Percentiles rank a stretch among this genome's conserved stretches.
Evolutionary conservation across 345 rosid species (phyloP).

Genomic region (Raphanus sativus): DNA sequence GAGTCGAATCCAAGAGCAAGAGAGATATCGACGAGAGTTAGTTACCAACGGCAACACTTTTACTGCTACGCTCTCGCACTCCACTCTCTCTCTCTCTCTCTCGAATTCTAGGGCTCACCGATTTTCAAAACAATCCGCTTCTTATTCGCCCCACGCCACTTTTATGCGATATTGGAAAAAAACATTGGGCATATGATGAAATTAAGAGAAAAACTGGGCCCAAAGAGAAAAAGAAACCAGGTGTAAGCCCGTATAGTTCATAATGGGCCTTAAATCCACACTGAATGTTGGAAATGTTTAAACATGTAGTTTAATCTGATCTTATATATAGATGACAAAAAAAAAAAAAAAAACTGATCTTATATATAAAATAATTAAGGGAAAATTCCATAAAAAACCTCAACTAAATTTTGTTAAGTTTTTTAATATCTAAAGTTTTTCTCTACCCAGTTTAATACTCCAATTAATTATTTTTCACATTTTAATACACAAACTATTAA

Average conservation of each 20-base stretch:
- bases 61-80: conserved; percentile 7
- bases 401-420: too few relatives aligned
- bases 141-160: neutral
- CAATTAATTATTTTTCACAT: too few relatives aligned
- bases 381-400: too few relatives aligned
- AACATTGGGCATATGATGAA: neutral
- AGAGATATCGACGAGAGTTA: neutral
- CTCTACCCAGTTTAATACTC: too few relatives aligned
- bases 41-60: conserved; percentile 6
- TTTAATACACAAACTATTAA: too few relatives aligned
- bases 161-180: neutral
- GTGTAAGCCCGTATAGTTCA: neutral
- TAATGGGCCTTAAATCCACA: too few relatives aligned
- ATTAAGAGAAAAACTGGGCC: neutral
- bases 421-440: too few relatives aligned
- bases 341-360: too few relatives aligned
- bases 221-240: neutral
- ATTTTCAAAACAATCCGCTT: conserved; percentile 1
- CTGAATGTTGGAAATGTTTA: too few relatives aligned
- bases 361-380: too few relatives aligned
- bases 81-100: conserved; percentile 2
- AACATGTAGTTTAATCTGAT: too few relatives aligned
- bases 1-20: neutral
- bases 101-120: conserved; percentile 22
- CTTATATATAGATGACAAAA: too few relatives aligned